Conservation (phyloP, 768 basidiomycete species). For the Gyrodon lividus region DNA sequence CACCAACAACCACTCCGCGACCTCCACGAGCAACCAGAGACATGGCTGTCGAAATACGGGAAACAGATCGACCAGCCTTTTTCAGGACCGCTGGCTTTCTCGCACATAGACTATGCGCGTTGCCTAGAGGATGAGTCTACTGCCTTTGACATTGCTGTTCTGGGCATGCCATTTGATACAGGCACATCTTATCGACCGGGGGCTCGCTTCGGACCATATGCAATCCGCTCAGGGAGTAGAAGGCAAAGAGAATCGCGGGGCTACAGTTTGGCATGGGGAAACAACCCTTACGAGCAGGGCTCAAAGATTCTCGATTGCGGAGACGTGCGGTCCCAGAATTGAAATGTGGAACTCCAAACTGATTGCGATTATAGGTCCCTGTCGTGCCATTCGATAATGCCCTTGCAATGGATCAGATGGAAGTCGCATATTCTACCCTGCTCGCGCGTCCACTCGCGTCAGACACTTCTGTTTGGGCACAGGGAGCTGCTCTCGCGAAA, state of each 20-base stretch:
- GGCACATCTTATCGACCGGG: constrained; percentile 55
- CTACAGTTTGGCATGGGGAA: constrained; percentile 72
- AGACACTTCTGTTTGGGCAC: constrained; percentile 17
- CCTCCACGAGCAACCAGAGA: constrained; percentile 25
- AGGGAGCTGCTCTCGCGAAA: constrained; percentile 39
- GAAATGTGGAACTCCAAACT: background rate
- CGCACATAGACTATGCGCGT: constrained; percentile 71
- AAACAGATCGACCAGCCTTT: constrained; percentile 69
- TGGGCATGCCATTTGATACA: constrained; percentile 83
- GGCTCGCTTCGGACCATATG: constrained; percentile 85
- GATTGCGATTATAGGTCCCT: constrained; percentile 52
- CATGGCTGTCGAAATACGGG: constrained; percentile 77
- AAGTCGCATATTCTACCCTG: constrained; percentile 79
- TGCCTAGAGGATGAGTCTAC: constrained; percentile 61
- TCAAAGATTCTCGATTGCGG: constrained; percentile 77
- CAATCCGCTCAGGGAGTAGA: constrained; percentile 77
- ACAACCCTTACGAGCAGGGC: constrained; percentile 60
- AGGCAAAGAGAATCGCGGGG: constrained; percentile 59
- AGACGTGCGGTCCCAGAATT: constrained; percentile 48
- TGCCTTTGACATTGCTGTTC: constrained; percentile 71
- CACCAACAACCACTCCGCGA: constrained; percentile 10
- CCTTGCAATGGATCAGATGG: constrained; percentile 82
- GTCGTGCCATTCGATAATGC: constrained; percentile 79
- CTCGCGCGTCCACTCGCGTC: constrained; percentile 52
- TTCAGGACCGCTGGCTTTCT: constrained; percentile 80